Evolutionary conservation across 2,329 filamentous ascomycete genomes (phyloP), one percentile per base, ranked within the genome.

Genomic region (Neonectria magnoliae): DNA sequence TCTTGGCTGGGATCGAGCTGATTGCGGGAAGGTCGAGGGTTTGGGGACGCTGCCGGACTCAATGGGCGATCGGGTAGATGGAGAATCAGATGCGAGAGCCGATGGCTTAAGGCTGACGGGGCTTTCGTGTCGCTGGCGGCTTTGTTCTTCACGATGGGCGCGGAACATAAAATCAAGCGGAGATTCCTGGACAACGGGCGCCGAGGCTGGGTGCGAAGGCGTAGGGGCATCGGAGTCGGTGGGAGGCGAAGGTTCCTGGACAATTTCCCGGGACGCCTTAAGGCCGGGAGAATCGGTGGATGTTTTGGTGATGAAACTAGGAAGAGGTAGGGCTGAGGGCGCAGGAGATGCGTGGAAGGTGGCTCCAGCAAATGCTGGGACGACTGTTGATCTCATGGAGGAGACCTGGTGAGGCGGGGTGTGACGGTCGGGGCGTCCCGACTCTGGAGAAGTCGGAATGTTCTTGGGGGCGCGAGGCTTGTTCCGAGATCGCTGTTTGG

Each of bases 281-380:
- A 69, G 52, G 51, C 68, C 66, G 6, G 85, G 88, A 4, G 90
- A 90, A 62, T 91, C 90, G 4, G 90, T 90, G 13, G 92, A 85
- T 0, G 93, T 90, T 73, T 91, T 94, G 29, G 91, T 91, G 36
- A 84, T 88, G 78, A 98, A 97, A 75, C 91, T 97, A 11, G 96
- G 96, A 63, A 98, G 91, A 0, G 96, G 96, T 33, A 99, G 84
- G 25, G 93, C 90, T 9, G 94, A 97, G 0, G 96, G 92, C 2
- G 94, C 95, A 20, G 96, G 96, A 9, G 96, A 98, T 44, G 94
- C 93, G 79, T 98, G 94, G 78, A 98, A 99, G 5, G 94, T 97
- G 36, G 95, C 92, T 14, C 95, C 96, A 42, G 96, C 96, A 80
- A 97, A 99, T 50, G 91, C 90, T 64, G 88, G 83, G 53, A 80